Conservation (phyloP, 2,329 filamentous ascomycete genomes). For the Pestalotiopsis sp. region DNA sequence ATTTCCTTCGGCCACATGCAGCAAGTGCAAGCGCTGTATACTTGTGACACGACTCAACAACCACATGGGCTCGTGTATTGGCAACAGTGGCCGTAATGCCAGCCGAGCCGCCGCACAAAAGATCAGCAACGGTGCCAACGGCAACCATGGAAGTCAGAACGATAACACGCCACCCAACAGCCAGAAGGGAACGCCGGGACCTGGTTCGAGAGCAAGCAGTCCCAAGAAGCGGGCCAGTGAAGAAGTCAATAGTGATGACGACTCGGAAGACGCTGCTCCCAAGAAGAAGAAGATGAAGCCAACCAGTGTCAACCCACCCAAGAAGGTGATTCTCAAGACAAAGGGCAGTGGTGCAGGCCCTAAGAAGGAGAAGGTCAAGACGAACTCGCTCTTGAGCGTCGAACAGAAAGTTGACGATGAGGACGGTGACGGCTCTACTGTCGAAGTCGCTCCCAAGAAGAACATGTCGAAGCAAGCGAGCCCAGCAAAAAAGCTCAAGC, state of each 20-base stretch:
- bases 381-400: conserved; percentile 50
- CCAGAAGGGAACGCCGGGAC: conserved; percentile 63
- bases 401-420: conserved; percentile 46
- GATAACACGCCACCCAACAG: conserved; percentile 64
- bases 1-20: conserved; percentile 68
- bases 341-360: conserved; percentile 37
- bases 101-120: conserved; percentile 65
- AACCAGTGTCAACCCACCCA: conserved; percentile 40
- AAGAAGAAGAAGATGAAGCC: conserved; percentile 64
- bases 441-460: conserved; percentile 46
- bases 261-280: conserved; percentile 49
- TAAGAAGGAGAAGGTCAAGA: conserved; percentile 60
- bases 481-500: conserved; percentile 49
- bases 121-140: conserved; percentile 58
- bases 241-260: conserved; percentile 56
- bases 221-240: conserved; percentile 61
- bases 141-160: conserved; percentile 45
- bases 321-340: conserved; percentile 60
- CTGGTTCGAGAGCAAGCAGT: conserved; percentile 55
- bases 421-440: conserved; percentile 38
- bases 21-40: conserved; percentile 68
- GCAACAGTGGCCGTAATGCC: conserved; percentile 65
- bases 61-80: conserved; percentile 70
- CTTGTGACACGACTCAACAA: conserved; percentile 68
- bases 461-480: conserved; percentile 41